Percentiles rank a stretch among this genome's conserved stretches.
Conservation (phyloP, 805 yeast species). For the Metschnikowia kunwiensis region DNA sequence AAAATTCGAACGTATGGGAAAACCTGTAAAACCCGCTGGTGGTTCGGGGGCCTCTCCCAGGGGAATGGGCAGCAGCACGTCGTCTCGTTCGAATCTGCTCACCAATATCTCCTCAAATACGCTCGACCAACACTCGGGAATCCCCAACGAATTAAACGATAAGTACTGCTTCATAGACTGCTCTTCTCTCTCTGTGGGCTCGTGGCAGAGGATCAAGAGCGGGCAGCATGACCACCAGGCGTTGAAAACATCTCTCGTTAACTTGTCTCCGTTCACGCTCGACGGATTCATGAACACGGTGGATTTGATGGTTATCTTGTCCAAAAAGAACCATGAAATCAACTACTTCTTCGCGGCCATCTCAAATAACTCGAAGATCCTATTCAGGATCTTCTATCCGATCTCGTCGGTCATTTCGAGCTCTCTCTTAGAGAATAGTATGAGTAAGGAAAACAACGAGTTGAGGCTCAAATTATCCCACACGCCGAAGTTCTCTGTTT, state of each 20-base stretch:
- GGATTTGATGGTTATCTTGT: conserved; percentile 66
- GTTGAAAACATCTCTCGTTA: conserved; percentile 47
- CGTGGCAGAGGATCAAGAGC: conserved; percentile 75
- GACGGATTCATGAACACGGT: conserved; percentile 63
- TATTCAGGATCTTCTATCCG: conserved; percentile 73
- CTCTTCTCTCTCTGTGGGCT: conserved; percentile 66
- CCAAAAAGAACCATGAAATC: conserved; percentile 67
- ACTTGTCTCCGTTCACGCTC: conserved; percentile 65
- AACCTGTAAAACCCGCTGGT: conserved; percentile 11
- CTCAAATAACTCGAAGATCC: conserved; percentile 61
- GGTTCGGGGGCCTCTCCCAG: conserved; percentile 10
- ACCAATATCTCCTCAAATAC: conserved; percentile 13
- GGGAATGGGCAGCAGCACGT: conserved; percentile 16
- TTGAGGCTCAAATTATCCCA: conserved; percentile 49
- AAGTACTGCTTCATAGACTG: conserved; percentile 69
- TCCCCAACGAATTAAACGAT: conserved; percentile 61
- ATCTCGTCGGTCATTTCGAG: conserved; percentile 57
- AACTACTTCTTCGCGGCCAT: conserved; percentile 78
- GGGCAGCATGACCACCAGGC: conserved; percentile 48
- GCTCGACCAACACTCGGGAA: conserved; percentile 8
- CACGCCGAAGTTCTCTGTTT: conserved; percentile 77
- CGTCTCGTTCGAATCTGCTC: conserved; percentile 25
- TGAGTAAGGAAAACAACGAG: conserved; percentile 42
- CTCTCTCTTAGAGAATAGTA: conserved; percentile 50
- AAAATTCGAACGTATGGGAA: conserved; percentile 53